Evolutionary conservation across 768 basidiomycete species (phyloP), one percentile per base, ranked within the genome.

Genomic region (Mycena kentingensis): DNA sequence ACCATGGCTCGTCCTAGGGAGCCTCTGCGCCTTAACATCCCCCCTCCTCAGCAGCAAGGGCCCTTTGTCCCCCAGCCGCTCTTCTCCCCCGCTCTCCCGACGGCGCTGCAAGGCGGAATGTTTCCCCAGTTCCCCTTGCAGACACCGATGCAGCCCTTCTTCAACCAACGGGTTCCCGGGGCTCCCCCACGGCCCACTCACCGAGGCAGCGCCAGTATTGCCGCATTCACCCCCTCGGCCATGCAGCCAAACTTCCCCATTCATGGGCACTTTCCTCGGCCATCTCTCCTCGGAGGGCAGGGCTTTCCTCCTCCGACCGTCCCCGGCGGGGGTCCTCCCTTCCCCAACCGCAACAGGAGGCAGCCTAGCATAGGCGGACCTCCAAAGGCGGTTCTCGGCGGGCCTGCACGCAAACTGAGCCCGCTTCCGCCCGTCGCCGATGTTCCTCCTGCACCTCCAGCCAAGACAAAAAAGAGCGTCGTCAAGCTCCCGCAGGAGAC

Each of bases 321-420:
- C n/a, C n/a, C 67, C 34, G 59, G 63, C 24, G 54, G 39, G n/a
- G 59, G 67, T 15, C 77, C 77, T 49, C 83, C 80, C 3, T 85
- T 82, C 59, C 77, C 79, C 6, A 80, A 78, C 25, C 73, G 87
- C 49, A 87, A 77, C 63, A 77, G 86, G 66, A 77, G 88, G 36
- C 81, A 88, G 51, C 79, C 87, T 37, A 89, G 85, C 65, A 81
- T 88, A 35, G 91, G 91, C 12, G 91, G 91, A 6, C 91, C 91
- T n/a, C 91, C 91, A 8, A 93, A 93, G 67, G 91, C 91, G 1
- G 79, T 83, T 1, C 71, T 93, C 2, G 91, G 91, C 16, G 91
- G 91, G 0, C 90, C 87, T 12, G 80, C 83, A 38, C 80, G 87
- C 38, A 93, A 88, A 70, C 76, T 84, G 45, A 88, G 84, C 66